A percentile compares a stretch with the other conserved stretches of the same genome.
phyloP scores from a whole-genome alignment of 768 basidiomycete species.

The Lactarius quietus region DNA sequence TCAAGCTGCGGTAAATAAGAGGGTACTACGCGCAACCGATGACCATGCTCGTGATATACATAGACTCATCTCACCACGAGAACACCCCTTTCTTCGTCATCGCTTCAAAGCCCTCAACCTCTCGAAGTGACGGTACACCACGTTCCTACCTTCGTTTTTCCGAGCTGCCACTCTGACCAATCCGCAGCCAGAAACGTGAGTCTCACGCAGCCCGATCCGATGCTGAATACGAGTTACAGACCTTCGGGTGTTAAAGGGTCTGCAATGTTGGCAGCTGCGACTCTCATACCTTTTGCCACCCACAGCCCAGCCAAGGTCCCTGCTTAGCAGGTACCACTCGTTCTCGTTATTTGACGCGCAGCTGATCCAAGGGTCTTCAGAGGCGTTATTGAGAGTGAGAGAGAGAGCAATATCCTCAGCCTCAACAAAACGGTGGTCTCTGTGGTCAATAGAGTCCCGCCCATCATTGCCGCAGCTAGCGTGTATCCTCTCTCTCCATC shows the following conservation, averaged over 20 bases:
- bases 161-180: neutral
- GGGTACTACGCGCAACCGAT: neutral
- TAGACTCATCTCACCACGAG: neutral
- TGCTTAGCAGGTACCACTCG: no score
- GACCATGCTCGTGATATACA: no score
- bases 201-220: neutral
- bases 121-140: no score
- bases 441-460: neutral
- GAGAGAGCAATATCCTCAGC: neutral
- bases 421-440: neutral
- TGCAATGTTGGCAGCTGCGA: no score
- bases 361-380: no score
- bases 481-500: neutral
- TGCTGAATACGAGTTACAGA: no score
- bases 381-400: neutral
- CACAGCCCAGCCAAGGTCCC: no score
- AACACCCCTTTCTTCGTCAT: no score
- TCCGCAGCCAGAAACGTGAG: neutral
- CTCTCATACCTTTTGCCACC: no score
- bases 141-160: neutral
- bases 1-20: neutral
- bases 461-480: neutral
- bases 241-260: no score
- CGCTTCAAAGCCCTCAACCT: no score
- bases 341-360: no score